Base-by-base conservation (phyloP, 345 rosid species). In the Eucalyptus sp. region DNA sequence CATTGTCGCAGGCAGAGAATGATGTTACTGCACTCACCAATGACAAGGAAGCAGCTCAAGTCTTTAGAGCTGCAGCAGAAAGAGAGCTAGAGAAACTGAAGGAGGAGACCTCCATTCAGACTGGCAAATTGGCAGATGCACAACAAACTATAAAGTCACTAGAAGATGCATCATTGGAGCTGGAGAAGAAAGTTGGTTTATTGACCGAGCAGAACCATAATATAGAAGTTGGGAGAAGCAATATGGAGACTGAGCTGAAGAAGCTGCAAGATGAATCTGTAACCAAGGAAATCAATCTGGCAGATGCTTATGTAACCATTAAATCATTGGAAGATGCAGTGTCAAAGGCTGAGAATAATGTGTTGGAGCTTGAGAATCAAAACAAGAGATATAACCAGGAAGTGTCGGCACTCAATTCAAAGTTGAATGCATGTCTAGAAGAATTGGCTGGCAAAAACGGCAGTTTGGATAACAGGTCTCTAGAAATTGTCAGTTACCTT, bases 11-110 rank as follows among this genome's bases (percentile, higher is more conserved):
- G 87, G 96, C 96, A 71, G 97, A 95, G 91, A 93, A 86, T 88
- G 93, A 93, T 84, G 92, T 94, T 91, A 91, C 93, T 62, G 89
- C 90, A 79, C 92, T 96, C 54, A 90, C 91, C 85, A 94, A 88
- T 91, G 98, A 94, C 92, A 95, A 94, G 91, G 97, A 96, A 91
- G 99, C 94, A 91, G 94, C 93, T 91, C 95, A 93, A 89, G 90
- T 89, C 89, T 88, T 93, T 89, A 91, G 92, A 90, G 93, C 93
- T 90, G 90, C 92, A 68, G 90, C 93, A 71, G 96, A 91, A 91
- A 90, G 89, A 60, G 97, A 96, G 86, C 90, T 94, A 56, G 97
- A 92, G 93, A 93, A 90, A 91, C 56, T 92, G 90, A 93, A 90
- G 91, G 93, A 92, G 86, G 97, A 93, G 90, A 86, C 90, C 90